These are phyloP conservation scores for Macrophomina phaseolina DNA, from an alignment of 2,329 filamentous ascomycete genomes.

Conservation along the genomic window DNA sequence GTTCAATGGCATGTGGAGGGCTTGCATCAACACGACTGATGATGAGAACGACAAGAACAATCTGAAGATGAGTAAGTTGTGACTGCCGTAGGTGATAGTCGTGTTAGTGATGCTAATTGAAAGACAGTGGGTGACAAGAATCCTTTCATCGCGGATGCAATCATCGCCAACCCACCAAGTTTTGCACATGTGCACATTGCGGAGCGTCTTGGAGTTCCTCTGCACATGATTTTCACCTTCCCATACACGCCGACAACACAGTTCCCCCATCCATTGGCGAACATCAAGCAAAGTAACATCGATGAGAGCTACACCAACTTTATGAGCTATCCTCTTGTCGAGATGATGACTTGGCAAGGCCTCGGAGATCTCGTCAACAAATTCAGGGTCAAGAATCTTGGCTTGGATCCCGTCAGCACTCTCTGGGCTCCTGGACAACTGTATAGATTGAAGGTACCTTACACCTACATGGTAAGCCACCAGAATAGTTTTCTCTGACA, in stretches of 20 bases:
- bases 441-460: conserved; percentile 75
- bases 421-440: conserved; percentile 78
- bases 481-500: neutral
- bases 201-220: conserved; percentile 73
- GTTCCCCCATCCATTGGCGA: conserved; percentile 79
- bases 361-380: conserved; percentile 79
- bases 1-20: conserved; percentile 83
- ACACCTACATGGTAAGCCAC: conserved; percentile 64
- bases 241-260: conserved; percentile 77
- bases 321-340: conserved; percentile 79
- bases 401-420: conserved; percentile 74
- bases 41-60: conserved; percentile 66
- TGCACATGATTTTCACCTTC: conserved; percentile 91
- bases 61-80: conserved; percentile 60
- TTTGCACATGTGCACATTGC: conserved; percentile 79
- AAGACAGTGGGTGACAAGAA: conserved; percentile 60
- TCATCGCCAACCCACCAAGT: conserved; percentile 79
- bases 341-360: conserved; percentile 72
- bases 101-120: conserved; percentile 34
- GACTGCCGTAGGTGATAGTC: neutral
- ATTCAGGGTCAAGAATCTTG: conserved; percentile 72
- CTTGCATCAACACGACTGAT: conserved; percentile 76
- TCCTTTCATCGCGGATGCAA: conserved; percentile 83
- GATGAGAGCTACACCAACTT: conserved; percentile 78
- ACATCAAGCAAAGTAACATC: conserved; percentile 74